Evolutionary conservation across 1,284 basidiomycete species (phyloP).

Genomic region (Ustilago curta): DNA sequence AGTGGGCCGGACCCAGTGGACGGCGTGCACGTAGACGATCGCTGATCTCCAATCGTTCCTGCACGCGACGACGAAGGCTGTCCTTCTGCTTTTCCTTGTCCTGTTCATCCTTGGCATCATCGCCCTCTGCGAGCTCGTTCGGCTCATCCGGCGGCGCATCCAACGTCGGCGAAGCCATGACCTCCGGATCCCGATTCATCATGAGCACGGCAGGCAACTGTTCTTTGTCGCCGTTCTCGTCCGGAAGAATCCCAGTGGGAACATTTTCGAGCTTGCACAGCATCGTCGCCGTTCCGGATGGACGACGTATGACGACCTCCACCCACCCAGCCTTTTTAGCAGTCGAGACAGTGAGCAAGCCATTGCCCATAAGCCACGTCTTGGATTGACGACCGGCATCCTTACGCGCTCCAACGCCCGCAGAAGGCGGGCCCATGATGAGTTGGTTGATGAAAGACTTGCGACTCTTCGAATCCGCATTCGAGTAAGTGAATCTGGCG

Average conservation of each 20-base stretch:
- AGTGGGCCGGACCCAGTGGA: slow-evolving; percentile 52
- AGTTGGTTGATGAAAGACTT: slow-evolving; percentile 81
- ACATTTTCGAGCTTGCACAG: slow-evolving; percentile 92
- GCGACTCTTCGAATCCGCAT: slow-evolving; percentile 89
- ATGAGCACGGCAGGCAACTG: slow-evolving; percentile 80
- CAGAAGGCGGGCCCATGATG: slow-evolving; percentile 69
- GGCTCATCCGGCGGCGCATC: slow-evolving; percentile 27
- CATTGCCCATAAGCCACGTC: slow-evolving; percentile 88
- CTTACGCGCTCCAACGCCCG: slow-evolving; percentile 63
- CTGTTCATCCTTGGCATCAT: background rate
- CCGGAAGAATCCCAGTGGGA: slow-evolving; percentile 59
- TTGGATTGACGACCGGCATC: slow-evolving; percentile 71
- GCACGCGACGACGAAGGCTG: slow-evolving; percentile 39
- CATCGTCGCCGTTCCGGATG: slow-evolving; percentile 87
- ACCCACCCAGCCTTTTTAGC: slow-evolving; percentile 86
- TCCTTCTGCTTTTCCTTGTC: background rate
- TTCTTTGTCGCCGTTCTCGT: slow-evolving; percentile 73
- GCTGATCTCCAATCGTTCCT: slow-evolving; percentile 44
- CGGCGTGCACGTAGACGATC: slow-evolving; percentile 47
- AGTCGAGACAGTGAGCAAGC: slow-evolving; percentile 84
- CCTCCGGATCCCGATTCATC: slow-evolving; percentile 75
- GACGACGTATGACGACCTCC: slow-evolving; percentile 84
- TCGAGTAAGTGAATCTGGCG: slow-evolving; percentile 91
- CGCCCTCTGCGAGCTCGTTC: background rate
- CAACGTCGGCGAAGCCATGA: slow-evolving; percentile 41